Percentiles rank a stretch among this genome's conserved stretches.
These are phyloP conservation scores for Populus trichocarpa DNA, from an alignment of 441 rosid species.

Conservation along the genomic window DNA sequence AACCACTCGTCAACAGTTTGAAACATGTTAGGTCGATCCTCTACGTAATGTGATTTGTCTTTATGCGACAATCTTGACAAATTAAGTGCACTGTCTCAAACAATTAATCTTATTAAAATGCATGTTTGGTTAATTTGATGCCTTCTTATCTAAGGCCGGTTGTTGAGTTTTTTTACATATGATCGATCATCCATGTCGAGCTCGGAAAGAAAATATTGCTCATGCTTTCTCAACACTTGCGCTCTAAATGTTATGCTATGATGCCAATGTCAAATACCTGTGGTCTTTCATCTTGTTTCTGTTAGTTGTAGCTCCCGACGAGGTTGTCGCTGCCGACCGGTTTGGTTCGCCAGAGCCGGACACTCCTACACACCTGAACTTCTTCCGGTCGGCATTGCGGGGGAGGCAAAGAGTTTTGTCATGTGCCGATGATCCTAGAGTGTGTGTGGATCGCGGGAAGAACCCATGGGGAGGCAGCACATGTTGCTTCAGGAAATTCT, in stretches of 20 bases:
- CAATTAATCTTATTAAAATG: constrained; percentile 9
- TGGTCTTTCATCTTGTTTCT: neutral
- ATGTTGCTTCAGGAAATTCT: constrained; percentile 28
- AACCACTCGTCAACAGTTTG: constrained; percentile 4
- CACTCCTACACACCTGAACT: neutral
- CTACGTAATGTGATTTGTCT: constrained; percentile 11
- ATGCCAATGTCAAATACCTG: neutral
- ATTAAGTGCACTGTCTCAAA: constrained; percentile 5
- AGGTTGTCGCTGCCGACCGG: neutral
- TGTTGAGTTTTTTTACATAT: neutral
- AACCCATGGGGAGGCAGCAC: constrained; percentile 36
- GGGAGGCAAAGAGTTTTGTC: neutral
- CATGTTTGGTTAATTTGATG: neutral
- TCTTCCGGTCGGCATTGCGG: neutral
- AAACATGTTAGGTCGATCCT: neutral
- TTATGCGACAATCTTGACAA: constrained; percentile 7
- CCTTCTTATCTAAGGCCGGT: neutral
- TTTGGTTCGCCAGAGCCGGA: neutral
- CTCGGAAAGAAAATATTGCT: neutral
- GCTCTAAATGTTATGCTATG: too few relatives aligned
- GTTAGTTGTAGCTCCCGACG: neutral
- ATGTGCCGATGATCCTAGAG: neutral
- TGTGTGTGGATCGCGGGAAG: constrained; percentile 29
- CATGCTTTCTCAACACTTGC: constrained; percentile 9
- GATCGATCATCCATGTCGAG: constrained; percentile 1